Percentiles rank a stretch among this genome's conserved stretches.
These are phyloP conservation scores for Pelomyxa schiedti DNA, from an alignment of 78 protist species.

Conservation along the genomic window DNA sequence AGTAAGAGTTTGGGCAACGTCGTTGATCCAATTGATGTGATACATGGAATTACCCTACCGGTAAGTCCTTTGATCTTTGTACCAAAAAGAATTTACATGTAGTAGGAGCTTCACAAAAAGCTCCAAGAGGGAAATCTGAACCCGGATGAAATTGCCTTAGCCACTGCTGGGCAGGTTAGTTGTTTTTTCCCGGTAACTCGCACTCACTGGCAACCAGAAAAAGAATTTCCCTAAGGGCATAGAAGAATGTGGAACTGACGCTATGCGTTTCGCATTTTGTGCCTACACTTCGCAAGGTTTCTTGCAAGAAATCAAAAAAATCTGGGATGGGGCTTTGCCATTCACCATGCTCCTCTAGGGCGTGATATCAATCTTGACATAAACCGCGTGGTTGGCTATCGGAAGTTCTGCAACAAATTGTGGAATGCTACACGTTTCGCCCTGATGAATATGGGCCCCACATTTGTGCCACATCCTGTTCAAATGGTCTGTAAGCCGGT, in stretches of 20 bases:
- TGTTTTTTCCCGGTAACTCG: not conserved
- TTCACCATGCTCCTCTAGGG: constrained; percentile 9
- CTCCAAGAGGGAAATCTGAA: constrained; percentile 74
- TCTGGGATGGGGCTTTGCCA: not conserved
- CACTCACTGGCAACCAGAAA: constrained; percentile 51
- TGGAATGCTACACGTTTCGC: constrained; percentile 82
- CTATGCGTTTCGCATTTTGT: constrained; percentile 90
- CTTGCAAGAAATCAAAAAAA: not conserved
- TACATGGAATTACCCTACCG: constrained; percentile 68
- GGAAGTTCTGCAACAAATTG: constrained; percentile 94
- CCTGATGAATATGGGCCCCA: constrained; percentile 2
- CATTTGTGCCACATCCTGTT: constrained; percentile 22
- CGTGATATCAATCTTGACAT: constrained; percentile 89
- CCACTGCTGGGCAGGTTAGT: not conserved
- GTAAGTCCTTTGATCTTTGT: not conserved
- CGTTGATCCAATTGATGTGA: constrained; percentile 93
- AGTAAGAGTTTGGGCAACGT: constrained; percentile 92
- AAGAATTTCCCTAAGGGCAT: constrained; percentile 93
- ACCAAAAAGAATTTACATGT: not conserved
- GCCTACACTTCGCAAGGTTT: constrained; percentile 58
- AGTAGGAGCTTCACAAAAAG: constrained; percentile 29
- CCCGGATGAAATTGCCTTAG: constrained; percentile 34
- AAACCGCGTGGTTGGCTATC: constrained; percentile 66
- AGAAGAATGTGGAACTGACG: constrained; percentile 96
- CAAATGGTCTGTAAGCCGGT: no score